These are phyloP conservation scores for Mortierella sp. DNA, from an alignment of 371 early-diverging fungal species.

Conservation along the genomic window DNA sequence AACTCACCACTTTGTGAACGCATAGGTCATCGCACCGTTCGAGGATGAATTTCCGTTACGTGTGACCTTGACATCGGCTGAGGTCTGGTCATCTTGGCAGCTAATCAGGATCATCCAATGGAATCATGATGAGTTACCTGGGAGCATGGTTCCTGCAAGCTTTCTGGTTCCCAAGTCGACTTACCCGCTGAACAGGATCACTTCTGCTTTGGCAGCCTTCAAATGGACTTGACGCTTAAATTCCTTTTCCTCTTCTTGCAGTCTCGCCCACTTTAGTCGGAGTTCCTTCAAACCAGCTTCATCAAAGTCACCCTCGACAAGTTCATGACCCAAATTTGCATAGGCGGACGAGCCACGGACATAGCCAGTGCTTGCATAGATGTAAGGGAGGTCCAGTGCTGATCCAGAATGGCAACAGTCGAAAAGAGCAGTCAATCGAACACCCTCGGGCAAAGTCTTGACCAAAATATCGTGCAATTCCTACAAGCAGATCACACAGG, in stretches of 20 bases:
- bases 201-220: conserved; percentile 78
- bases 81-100: conserved; percentile 50
- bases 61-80: conserved; percentile 47
- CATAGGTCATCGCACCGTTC: conserved; percentile 54
- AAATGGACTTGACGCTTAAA: conserved; percentile 57
- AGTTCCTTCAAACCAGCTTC: conserved; percentile 30
- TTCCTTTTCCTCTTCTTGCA: conserved; percentile 45
- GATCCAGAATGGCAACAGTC: conserved; percentile 90
- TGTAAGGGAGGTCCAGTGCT: conserved; percentile 87
- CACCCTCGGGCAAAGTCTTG: conserved; percentile 76
- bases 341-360: conserved; percentile 52
- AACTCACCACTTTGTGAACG: conserved; percentile 46
- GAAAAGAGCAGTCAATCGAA: conserved; percentile 86
- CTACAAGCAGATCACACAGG: conserved; percentile 13
- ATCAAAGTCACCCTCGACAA: conserved; percentile 47
- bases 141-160: no score
- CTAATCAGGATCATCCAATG: conserved; percentile 8
- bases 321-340: conserved; percentile 55
- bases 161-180: neutral
- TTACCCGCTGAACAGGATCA: conserved; percentile 87
- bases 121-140: no score
- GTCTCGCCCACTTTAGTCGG: conserved; percentile 19
- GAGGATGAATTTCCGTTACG: conserved; percentile 29
- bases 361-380: conserved; percentile 78
- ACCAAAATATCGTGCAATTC: conserved; percentile 68